Conservation (phyloP, 768 basidiomycete species). For the Cystofilobasidium ferigula region DNA sequence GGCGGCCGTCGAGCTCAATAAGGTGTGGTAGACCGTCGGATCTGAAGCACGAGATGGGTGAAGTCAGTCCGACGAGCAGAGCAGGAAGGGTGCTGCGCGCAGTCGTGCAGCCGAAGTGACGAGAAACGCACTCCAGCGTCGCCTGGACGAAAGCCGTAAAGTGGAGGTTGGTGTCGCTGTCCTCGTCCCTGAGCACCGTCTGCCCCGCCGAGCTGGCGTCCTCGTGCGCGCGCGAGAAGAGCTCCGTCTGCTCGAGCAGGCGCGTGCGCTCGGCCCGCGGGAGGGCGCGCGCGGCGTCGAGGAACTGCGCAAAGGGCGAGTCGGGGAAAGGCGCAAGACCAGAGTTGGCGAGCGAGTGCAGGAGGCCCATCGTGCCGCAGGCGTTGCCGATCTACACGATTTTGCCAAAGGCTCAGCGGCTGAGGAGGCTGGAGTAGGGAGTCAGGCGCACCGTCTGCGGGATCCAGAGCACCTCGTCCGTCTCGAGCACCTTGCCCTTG, state of each 20-base stretch:
- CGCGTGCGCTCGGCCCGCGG: conserved; percentile 63
- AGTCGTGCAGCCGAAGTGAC: background rate
- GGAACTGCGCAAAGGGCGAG: background rate
- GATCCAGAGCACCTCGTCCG: conserved; percentile 28
- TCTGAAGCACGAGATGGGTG: background rate
- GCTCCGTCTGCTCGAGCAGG: conserved; percentile 59
- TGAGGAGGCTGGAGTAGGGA: background rate
- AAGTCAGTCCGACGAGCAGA: too few species aligned
- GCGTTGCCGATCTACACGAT: conserved; percentile 61
- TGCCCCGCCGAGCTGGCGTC: conserved; percentile 61
- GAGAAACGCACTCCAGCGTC: conserved; percentile 36
- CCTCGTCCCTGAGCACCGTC: conserved; percentile 46
- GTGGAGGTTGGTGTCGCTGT: conserved; percentile 65
- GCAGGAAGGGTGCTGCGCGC: background rate
- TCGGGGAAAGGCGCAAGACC: conserved; percentile 28
- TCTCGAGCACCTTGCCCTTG: conserved; percentile 44
- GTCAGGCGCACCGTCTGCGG: conserved; percentile 10
- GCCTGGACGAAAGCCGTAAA: conserved; percentile 79
- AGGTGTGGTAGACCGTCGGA: conserved; percentile 42
- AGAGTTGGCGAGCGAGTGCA: conserved; percentile 75
- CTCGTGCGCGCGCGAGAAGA: conserved; percentile 68
- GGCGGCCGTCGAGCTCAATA: conserved; percentile 72
- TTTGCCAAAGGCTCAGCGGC: too few species aligned
- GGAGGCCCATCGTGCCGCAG: conserved; percentile 75
- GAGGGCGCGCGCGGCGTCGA: conserved; percentile 7